phyloP scores from a whole-genome alignment of 2,329 filamentous ascomycete species.

The Fusarium sambucinum region DNA sequence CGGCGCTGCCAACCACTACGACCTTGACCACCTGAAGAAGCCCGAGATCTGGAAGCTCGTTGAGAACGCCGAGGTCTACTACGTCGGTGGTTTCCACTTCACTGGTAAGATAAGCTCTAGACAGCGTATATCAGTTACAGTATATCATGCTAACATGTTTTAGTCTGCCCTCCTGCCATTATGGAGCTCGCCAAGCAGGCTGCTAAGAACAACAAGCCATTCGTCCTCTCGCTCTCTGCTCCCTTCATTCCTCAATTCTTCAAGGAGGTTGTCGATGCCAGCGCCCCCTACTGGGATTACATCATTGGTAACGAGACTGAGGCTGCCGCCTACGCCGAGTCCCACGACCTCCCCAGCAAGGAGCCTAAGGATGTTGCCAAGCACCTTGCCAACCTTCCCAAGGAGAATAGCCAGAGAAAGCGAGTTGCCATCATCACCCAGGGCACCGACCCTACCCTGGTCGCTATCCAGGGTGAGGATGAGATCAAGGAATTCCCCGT shows the following conservation, averaged over 20 bases:
- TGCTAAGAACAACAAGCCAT: conserved; percentile 87
- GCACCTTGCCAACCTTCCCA: conserved; percentile 87
- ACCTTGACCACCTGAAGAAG: conserved; percentile 90
- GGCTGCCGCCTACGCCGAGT: conserved; percentile 86
- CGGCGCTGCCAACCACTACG: conserved; percentile 96
- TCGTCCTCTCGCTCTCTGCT: conserved; percentile 91
- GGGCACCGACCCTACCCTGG: conserved; percentile 89
- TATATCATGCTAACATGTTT: conserved; percentile 17
- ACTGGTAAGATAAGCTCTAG: conserved; percentile 63
- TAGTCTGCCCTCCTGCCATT: conserved; percentile 89
- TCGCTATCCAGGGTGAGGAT: conserved; percentile 79
- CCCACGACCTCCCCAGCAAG: conserved; percentile 78
- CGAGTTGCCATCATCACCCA: conserved; percentile 94
- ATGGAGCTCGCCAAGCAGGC: conserved; percentile 92
- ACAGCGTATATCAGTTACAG: not conserved
- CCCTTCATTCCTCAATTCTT: conserved; percentile 98
- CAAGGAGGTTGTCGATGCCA: conserved; percentile 91
- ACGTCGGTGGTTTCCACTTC: conserved; percentile 96
- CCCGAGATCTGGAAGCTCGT: conserved; percentile 93
- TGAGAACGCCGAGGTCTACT: conserved; percentile 88
- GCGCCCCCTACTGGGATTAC: conserved; percentile 93
- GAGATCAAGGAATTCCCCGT: conserved; percentile 83
- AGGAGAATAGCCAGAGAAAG: conserved; percentile 88
- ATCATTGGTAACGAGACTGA: conserved; percentile 98
- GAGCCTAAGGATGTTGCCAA: conserved; percentile 88